These are phyloP conservation scores for Hypoxylon sp. DNA, from an alignment of 2,329 filamentous ascomycete genomes.

Conservation along the genomic window DNA sequence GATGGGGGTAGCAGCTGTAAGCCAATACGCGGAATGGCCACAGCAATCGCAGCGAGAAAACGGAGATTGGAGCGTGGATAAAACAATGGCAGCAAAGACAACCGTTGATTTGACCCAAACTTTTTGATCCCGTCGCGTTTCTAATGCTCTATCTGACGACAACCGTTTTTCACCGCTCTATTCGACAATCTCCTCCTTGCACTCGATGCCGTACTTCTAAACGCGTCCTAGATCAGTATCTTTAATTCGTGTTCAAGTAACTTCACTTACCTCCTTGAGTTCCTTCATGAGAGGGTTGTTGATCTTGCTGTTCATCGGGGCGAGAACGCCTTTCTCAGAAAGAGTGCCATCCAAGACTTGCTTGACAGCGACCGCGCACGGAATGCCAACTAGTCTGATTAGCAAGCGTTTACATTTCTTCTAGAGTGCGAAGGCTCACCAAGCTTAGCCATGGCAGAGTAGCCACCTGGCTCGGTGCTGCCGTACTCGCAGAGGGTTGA, in stretches of 20 bases:
- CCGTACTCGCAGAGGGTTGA: conserved; percentile 88
- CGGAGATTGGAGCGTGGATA: neutral
- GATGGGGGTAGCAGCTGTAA: neutral
- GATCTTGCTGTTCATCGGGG: conserved; percentile 79
- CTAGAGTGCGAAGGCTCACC: neutral
- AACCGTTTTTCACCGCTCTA: neutral
- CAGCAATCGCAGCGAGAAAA: neutral
- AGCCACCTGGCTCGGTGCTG: conserved; percentile 72
- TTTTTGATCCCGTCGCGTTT: neutral
- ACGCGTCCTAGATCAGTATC: neutral
- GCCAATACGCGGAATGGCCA: neutral
- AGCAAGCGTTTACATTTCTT: neutral
- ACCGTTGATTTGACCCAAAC: neutral
- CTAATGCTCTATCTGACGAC: neutral
- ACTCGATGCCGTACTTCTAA: conserved; percentile 68
- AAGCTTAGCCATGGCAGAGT: conserved; percentile 85
- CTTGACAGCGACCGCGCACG: conserved; percentile 76
- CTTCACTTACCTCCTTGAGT: conserved; percentile 63
- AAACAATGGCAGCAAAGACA: neutral
- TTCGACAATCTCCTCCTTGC: conserved; percentile 38
- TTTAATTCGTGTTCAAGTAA: neutral
- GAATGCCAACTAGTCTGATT: conserved; percentile 72
- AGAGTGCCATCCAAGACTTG: conserved; percentile 82
- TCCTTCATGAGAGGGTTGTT: conserved; percentile 72
- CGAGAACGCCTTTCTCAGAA: conserved; percentile 78